Evolutionary conservation across 306 rosid species (phyloP), one percentile per base, ranked within the genome.

Genomic region (Quercus parvula): DNA sequence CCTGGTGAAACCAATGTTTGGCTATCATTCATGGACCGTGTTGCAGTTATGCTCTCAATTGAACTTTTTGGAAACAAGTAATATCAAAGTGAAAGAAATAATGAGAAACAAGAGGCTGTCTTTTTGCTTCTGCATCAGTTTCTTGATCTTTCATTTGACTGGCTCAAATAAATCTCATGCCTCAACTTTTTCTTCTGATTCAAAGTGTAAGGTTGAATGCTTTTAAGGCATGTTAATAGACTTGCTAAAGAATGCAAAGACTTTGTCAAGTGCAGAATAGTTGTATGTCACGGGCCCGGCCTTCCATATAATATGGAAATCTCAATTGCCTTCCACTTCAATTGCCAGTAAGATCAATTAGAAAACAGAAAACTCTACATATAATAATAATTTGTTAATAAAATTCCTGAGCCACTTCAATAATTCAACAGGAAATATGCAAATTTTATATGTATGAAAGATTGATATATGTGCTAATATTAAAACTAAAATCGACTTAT

Each of bases 1-100:
- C 75, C 56, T 8, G 85, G 68, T 20, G 90, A 88, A 22, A 88
- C 79, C 49, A 88, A 70, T 63, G 79, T 77, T 58, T 82, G 80
- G 82, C 73, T 74, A 25, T 58, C 85, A 67, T 27, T 84, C 33
- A 30, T 30, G 33, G 33, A 30, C 33, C 0, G 5, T 30, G 33
- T 30, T 4, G 33, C 33, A 30, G 33, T 30, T 30, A 30, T 30
- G 33, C 33, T 30, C 5, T 30, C 30, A 30, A 30, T 30, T 30
- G 33, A 30, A 0, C 33, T 30, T 30, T 30, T 30, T 30, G 33
- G 5, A 30, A 30, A 30, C 33, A 30, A 30, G 33, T 0, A 27
- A 30, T 30, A 30, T 30, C 33, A 30, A 30, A 30, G 33, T 4
- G 33, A 30, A 30, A 30, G 33, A 30, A 30, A 30, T 30, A 30